Base-by-base conservation (phyloP, 768 basidiomycete genomes). In the Sporobolomyces phaffii region DNA sequence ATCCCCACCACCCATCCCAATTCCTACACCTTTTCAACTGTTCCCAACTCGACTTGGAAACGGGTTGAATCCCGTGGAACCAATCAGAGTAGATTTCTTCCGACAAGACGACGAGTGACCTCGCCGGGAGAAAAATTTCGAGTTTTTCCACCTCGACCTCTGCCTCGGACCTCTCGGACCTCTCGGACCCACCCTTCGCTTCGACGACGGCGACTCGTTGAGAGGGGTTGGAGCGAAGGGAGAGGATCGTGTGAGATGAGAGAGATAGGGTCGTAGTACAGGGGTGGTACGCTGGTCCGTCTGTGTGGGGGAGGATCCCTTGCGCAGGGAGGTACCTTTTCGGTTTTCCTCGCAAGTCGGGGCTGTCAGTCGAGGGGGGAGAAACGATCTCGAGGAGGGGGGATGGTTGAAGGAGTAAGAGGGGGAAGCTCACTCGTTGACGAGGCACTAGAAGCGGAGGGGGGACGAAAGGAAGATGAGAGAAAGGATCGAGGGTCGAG, bases 291-390 rank as follows among this genome's bases (percentile, higher is more conserved):
- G 86, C 83, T 3, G 91, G 87, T 0, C 93, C 91, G 76, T 97
- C 92, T 79, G 94, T 86, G 73, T 96, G 93, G 2, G 91, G 90
- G 90, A 92, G 88, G 65, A 98, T 97, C 15, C 94, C 93, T 79
- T 96, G 91, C 2, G 89, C 90, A 11, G 90, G 83, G 22, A 85
- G 82, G 77, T 97, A 97, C 85, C 68, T 69, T 47, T 17, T 10
- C 0, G 34, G 9, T 8, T 8, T n/a, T n/a, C n/a, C n/a, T n/a
- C n/a, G n/a, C n/a, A n/a, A n/a, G n/a, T n/a, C n/a, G n/a, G n/a
- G n/a, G n/a, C n/a, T n/a, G n/a, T n/a, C n/a, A n/a, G n/a, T n/a
- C n/a, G n/a, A n/a, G n/a, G n/a, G n/a, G n/a, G n/a, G n/a, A n/a
- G n/a, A n/a, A n/a, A n/a, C n/a, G n/a, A n/a, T n/a, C n/a, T n/a